Conservation (phyloP, 2,329 filamentous ascomycete genomes). For the Lasiodiplodia gonubiensis region DNA sequence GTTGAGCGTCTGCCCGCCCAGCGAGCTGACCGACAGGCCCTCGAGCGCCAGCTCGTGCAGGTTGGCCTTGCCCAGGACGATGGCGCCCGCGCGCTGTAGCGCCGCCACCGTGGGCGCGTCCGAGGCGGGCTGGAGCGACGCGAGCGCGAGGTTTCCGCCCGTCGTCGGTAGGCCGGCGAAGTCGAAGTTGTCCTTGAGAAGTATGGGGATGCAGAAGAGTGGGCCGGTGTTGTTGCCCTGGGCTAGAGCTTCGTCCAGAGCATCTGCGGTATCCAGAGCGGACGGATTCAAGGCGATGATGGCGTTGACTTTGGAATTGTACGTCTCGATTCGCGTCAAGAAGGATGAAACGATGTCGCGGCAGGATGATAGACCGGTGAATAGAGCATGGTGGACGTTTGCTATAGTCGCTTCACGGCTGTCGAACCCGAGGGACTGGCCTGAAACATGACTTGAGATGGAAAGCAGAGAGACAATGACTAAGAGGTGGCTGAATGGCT, state of each 20-base stretch:
- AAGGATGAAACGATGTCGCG: conserved; percentile 61
- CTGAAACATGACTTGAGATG: not conserved
- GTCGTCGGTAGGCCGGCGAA: conserved; percentile 63
- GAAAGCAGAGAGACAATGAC: not conserved
- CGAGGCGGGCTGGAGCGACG: conserved; percentile 52
- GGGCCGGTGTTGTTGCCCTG: conserved; percentile 57
- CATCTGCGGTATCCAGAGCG: conserved; percentile 56
- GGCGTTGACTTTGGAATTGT: conserved; percentile 64
- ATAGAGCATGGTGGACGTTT: conserved; percentile 62
- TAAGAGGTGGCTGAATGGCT: not conserved
- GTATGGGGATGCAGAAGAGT: conserved; percentile 66
- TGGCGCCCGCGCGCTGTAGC: conserved; percentile 57
- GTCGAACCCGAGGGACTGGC: conserved; percentile 53
- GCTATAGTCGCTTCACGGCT: conserved; percentile 64
- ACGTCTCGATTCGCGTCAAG: conserved; percentile 61
- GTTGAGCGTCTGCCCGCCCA: conserved; percentile 69
- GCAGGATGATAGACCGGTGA: conserved; percentile 60
- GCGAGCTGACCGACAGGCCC: conserved; percentile 65
- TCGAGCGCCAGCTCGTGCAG: conserved; percentile 69
- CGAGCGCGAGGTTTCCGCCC: conserved; percentile 59
- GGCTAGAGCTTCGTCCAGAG: conserved; percentile 55
- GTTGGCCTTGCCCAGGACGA: conserved; percentile 64
- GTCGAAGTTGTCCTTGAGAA: conserved; percentile 70
- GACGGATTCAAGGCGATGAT: conserved; percentile 60
- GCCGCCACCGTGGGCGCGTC: conserved; percentile 59